These are phyloP conservation scores for Postia placenta DNA, from an alignment of 768 basidiomycete species.

Conservation along the genomic window DNA sequence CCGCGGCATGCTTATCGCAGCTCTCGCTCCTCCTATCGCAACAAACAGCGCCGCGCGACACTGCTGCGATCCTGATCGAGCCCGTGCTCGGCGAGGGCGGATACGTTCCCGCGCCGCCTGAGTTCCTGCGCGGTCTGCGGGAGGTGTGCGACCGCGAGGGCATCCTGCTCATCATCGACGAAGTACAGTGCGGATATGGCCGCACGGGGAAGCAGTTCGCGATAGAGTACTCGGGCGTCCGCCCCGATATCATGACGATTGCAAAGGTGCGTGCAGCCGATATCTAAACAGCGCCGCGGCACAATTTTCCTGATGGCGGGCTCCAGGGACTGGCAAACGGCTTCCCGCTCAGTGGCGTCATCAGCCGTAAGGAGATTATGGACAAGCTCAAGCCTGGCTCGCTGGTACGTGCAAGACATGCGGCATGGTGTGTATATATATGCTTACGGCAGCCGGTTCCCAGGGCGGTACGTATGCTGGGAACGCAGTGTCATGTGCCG, in stretches of 20 bases:
- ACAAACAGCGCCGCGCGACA: conserved; percentile 78
- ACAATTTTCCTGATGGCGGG: not conserved
- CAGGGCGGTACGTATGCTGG: conserved; percentile 90
- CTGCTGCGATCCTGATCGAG: conserved; percentile 91
- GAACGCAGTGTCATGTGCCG: conserved; percentile 89
- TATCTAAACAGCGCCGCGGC: not conserved
- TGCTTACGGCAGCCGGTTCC: not conserved
- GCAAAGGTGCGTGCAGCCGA: conserved; percentile 58
- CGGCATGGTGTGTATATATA: not conserved
- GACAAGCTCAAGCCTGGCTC: conserved; percentile 75
- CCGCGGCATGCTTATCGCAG: conserved; percentile 66
- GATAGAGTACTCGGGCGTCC: conserved; percentile 78
- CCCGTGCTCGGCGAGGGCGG: conserved; percentile 95
- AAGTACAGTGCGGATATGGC: conserved; percentile 88
- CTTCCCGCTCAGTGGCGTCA: conserved; percentile 86
- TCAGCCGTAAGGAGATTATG: conserved; percentile 75
- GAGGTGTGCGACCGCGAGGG: conserved; percentile 82
- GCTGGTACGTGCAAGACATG: conserved; percentile 43
- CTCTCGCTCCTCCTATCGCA: conserved; percentile 75
- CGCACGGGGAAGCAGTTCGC: conserved; percentile 79
- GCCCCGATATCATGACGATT: conserved; percentile 82
- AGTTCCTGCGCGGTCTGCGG: conserved; percentile 76
- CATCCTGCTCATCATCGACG: conserved; percentile 80
- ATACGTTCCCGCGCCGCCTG: conserved; percentile 81
- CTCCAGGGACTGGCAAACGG: conserved; percentile 79